Conservation (phyloP, 495 filamentous ascomycete species). For the Aspergillus coremiiformis region DNA sequence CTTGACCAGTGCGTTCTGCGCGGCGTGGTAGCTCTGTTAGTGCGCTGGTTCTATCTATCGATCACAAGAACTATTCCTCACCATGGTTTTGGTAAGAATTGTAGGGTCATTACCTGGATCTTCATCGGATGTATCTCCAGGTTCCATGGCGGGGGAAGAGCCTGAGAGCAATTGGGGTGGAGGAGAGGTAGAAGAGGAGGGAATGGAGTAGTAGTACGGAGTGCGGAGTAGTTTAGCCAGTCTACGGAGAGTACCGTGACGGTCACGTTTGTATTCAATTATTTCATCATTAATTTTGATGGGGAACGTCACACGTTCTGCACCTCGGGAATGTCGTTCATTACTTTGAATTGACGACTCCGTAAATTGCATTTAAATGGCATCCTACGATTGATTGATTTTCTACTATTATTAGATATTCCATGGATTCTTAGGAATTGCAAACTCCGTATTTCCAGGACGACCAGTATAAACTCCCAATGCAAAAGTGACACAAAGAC, state of each 20-base stretch:
- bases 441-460: background rate
- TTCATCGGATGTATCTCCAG: slow-evolving; percentile 25
- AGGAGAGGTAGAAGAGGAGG: too few species aligned
- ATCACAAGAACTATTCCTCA: slow-evolving; percentile 2
- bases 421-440: background rate
- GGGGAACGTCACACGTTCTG: too few species aligned
- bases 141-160: slow-evolving; percentile 13
- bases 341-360: too few species aligned
- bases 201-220: background rate
- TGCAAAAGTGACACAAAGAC: background rate
- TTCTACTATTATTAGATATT: background rate
- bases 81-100: slow-evolving; percentile 10
- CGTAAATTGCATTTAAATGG: too few species aligned
- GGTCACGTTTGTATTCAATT: too few species aligned
- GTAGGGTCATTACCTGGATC: slow-evolving; percentile 7
- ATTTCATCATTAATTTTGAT: too few species aligned
- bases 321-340: too few species aligned
- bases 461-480: background rate
- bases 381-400: background rate
- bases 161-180: too few species aligned
- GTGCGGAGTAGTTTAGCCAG: too few species aligned
- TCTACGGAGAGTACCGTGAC: too few species aligned
- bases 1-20: slow-evolving; percentile 27
- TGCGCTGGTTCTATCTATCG: background rate
- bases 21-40: slow-evolving; percentile 5